Conservation (phyloP, 164 flowering plant species). For the Kingdonia uniflora region DNA sequence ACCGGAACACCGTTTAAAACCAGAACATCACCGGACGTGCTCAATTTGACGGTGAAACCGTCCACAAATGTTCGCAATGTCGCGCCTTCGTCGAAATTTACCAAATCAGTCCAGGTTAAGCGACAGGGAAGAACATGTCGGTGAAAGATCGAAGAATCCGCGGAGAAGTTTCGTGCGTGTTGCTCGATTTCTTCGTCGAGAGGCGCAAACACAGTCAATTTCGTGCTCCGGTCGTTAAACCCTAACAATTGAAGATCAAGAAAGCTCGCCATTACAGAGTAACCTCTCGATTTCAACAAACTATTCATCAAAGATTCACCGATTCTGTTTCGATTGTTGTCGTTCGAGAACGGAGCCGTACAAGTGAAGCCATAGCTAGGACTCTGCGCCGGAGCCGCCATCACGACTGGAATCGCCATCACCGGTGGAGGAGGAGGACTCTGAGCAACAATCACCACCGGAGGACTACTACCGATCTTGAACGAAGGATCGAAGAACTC, state of each 20-base stretch:
- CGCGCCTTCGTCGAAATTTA: slow-evolving; percentile 20
- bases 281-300: slow-evolving; percentile 36
- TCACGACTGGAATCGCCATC: slow-evolving; percentile 8
- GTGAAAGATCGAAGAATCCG: slow-evolving; percentile 19
- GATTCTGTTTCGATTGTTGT: too few species aligned
- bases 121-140: slow-evolving; percentile 50
- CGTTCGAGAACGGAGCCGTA: too few species aligned
- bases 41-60: slow-evolving; percentile 30
- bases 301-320: too few species aligned
- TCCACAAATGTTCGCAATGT: slow-evolving; percentile 24
- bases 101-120: slow-evolving; percentile 35
- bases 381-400: slow-evolving; percentile 8
- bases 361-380: too few species aligned
- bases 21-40: slow-evolving; percentile 23
- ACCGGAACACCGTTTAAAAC: slow-evolving; percentile 33
- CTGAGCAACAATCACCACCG: slow-evolving; percentile 3
- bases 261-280: slow-evolving; percentile 38
- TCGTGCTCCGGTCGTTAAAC: slow-evolving; percentile 5
- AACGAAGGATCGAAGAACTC: slow-evolving; percentile 31
- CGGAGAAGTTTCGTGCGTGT: slow-evolving; percentile 13
- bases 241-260: slow-evolving; percentile 43
- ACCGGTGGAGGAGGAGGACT: background rate
- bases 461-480: slow-evolving; percentile 4
- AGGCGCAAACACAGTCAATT: slow-evolving; percentile 58
- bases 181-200: slow-evolving; percentile 30